Evolutionary conservation across 495 filamentous ascomycete species (phyloP).

Genomic region (Penicillium bialowiezense): DNA sequence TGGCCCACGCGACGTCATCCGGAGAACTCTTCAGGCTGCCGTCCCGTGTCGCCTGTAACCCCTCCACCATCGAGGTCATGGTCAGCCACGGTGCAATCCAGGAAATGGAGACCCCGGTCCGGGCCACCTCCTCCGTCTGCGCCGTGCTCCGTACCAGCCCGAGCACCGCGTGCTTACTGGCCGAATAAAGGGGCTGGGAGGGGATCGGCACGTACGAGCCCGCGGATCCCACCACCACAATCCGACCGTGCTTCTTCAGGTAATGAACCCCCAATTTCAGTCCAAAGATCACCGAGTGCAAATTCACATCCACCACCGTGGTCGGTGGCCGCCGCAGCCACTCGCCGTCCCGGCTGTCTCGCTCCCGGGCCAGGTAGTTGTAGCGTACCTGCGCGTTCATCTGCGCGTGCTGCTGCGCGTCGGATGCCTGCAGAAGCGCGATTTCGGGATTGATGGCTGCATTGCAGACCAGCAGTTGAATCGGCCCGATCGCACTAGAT

Average conservation of each 20-base stretch:
- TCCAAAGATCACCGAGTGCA: constrained; percentile 18
- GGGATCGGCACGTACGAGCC: constrained; percentile 21
- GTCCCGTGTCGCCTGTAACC: constrained; percentile 1
- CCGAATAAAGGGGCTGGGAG: constrained; percentile 19
- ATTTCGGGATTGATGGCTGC: constrained; percentile 22
- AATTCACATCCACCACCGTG: constrained; percentile 13
- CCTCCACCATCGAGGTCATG: constrained; percentile 21
- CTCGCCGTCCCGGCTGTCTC: not conserved
- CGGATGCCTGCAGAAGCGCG: constrained; percentile 8
- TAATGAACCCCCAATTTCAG: constrained; percentile 19
- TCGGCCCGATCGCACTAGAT: constrained; percentile 11
- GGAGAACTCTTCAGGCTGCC: constrained; percentile 14
- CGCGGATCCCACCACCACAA: constrained; percentile 18
- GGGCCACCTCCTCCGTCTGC: constrained; percentile 10
- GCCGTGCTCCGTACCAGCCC: constrained; percentile 20
- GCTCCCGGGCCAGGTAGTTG: constrained; percentile 18
- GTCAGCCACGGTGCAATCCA: constrained; percentile 23
- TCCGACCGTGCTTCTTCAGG: constrained; percentile 18
- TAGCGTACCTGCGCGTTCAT: constrained; percentile 15
- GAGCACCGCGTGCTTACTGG: constrained; percentile 20
- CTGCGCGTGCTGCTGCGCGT: constrained; percentile 1
- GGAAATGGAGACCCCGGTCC: constrained; percentile 16
- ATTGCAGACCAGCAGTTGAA: constrained; percentile 17
- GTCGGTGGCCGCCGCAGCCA: constrained; percentile 9
- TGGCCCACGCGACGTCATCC: constrained; percentile 19